Conservation (phyloP, 2,329 filamentous ascomycete genomes). For the Pezicula neosporulosa region DNA sequence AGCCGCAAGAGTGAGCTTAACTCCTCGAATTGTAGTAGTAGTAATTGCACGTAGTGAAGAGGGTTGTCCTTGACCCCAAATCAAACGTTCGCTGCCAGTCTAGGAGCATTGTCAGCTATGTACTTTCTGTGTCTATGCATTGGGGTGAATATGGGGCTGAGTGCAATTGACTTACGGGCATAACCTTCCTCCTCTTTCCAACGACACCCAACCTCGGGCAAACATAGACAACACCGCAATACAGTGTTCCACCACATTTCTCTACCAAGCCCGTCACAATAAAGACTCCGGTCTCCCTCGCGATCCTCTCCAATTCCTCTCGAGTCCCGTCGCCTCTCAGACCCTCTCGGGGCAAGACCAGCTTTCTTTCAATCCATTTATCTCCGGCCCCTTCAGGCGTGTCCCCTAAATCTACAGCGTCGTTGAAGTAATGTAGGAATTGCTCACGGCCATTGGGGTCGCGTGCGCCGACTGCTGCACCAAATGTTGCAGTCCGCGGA, state of each 20-base stretch:
- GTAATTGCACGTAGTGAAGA: slow-evolving; percentile 75
- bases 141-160: too few species aligned
- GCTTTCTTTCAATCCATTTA: slow-evolving; percentile 66
- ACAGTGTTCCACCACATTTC: slow-evolving; percentile 75
- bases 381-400: slow-evolving; percentile 66
- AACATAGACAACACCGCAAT: slow-evolving; percentile 80
- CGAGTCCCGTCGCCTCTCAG: slow-evolving; percentile 70
- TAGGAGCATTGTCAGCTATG: slow-evolving; percentile 9
- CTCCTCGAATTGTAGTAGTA: slow-evolving; percentile 75
- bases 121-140: neutral
- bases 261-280: slow-evolving; percentile 79
- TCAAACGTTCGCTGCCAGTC: slow-evolving; percentile 76
- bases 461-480: slow-evolving; percentile 69
- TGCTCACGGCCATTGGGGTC: slow-evolving; percentile 71
- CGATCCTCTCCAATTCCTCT: slow-evolving; percentile 74
- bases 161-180: slow-evolving; percentile 58
- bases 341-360: slow-evolving; percentile 34
- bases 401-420: slow-evolving; percentile 81
- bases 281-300: slow-evolving; percentile 76
- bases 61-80: slow-evolving; percentile 86
- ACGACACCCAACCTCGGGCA: slow-evolving; percentile 69
- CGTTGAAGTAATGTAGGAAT: slow-evolving; percentile 75
- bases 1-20: slow-evolving; percentile 75
- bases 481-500: slow-evolving; percentile 77
- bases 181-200: slow-evolving; percentile 87